A percentile compares a stretch with the other conserved stretches of the same genome.
Conservation (phyloP, 768 basidiomycete species). For the Suillus decipiens region DNA sequence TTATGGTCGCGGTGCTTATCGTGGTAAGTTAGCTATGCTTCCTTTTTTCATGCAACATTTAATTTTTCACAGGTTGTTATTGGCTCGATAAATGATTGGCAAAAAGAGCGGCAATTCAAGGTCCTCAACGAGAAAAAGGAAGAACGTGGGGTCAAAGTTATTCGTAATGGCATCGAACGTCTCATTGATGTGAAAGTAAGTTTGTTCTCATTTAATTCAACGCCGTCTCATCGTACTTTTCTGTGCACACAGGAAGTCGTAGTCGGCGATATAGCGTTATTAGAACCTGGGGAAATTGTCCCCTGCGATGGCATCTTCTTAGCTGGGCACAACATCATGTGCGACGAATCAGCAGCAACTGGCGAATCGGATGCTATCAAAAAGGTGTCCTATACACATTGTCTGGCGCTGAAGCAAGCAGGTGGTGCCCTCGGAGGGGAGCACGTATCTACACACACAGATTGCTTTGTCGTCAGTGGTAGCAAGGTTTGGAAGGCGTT, state of each 20-base stretch:
- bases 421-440: constrained; percentile 30
- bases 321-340: constrained; percentile 88
- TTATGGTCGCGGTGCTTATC: constrained; percentile 73
- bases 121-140: constrained; percentile 93
- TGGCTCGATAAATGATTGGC: constrained; percentile 96
- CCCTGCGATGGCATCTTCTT: constrained; percentile 97
- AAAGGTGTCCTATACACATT: constrained; percentile 80
- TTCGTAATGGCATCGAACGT: constrained; percentile 68
- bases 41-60: not conserved
- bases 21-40: constrained; percentile 51
- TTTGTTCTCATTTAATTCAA: not conserved
- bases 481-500: constrained; percentile 94
- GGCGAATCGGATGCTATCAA: constrained; percentile 96
- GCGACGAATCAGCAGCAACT: constrained; percentile 95
- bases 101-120: constrained; percentile 96
- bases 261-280: constrained; percentile 88
- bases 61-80: constrained; percentile 63
- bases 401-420: constrained; percentile 51
- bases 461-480: constrained; percentile 92
- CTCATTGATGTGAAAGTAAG: constrained; percentile 80
- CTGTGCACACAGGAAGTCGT: constrained; percentile 68
- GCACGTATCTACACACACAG: constrained; percentile 55
- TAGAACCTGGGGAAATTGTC: constrained; percentile 95
- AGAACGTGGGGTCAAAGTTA: constrained; percentile 85
- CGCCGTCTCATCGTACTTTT: constrained; percentile 7